These are phyloP conservation scores for Diaporthe aspalathi DNA, from an alignment of 2,329 filamentous ascomycete species.

Conservation along the genomic window DNA sequence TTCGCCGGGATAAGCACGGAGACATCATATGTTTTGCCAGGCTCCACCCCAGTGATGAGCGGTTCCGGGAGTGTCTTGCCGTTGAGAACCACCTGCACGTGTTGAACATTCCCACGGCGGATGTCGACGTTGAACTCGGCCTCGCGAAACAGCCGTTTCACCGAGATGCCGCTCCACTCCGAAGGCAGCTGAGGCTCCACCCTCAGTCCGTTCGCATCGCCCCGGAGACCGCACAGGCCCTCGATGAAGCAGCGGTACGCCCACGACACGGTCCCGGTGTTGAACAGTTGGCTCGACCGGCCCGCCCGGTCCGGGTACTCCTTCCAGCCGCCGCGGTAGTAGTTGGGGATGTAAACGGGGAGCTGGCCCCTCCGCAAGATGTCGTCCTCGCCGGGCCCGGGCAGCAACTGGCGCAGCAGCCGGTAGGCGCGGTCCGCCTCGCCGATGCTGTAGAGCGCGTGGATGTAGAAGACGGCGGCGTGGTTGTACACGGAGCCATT, in stretches of 20 bases:
- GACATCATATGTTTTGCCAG: slow-evolving; percentile 47
- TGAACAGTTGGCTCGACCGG: slow-evolving; percentile 67
- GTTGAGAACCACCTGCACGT: slow-evolving; percentile 54
- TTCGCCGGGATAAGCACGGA: slow-evolving; percentile 25
- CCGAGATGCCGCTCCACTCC: slow-evolving; percentile 60
- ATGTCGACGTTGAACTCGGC: slow-evolving; percentile 62
- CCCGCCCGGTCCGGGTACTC: slow-evolving; percentile 64
- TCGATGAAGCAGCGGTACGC: slow-evolving; percentile 67
- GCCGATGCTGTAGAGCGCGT: slow-evolving; percentile 63
- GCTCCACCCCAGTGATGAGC: slow-evolving; percentile 54
- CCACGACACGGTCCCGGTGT: slow-evolving; percentile 69
- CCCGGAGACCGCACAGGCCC: slow-evolving; percentile 64
- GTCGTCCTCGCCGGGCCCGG: slow-evolving; percentile 63
- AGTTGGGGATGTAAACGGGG: slow-evolving; percentile 69
- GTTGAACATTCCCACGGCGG: slow-evolving; percentile 52
- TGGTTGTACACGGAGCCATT: slow-evolving; percentile 70
- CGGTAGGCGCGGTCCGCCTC: slow-evolving; percentile 62
- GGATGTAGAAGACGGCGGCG: slow-evolving; percentile 65
- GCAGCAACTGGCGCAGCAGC: slow-evolving; percentile 64
- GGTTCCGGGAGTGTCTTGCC: slow-evolving; percentile 53
- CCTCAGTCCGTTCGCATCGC: slow-evolving; percentile 58
- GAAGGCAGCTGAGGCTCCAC: slow-evolving; percentile 64
- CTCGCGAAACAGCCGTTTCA: slow-evolving; percentile 61
- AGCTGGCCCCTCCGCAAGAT: slow-evolving; percentile 65
- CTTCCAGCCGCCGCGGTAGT: slow-evolving; percentile 65